Conservation (phyloP, 345 rosid species). For the Litchi chinensis region DNA sequence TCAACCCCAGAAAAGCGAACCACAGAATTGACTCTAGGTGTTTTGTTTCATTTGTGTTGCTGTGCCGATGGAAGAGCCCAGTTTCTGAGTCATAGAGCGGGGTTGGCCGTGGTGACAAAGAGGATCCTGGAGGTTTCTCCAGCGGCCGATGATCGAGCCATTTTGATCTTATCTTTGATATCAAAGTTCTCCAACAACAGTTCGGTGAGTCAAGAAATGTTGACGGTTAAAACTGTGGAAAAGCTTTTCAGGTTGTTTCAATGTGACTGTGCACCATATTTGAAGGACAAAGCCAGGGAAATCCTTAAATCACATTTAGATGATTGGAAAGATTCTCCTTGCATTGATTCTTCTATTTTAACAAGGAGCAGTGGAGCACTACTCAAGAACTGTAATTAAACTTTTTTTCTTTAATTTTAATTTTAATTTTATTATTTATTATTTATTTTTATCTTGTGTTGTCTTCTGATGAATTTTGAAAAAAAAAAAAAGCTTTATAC, state of each 20-base stretch:
- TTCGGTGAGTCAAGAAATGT: constrained; percentile 61
- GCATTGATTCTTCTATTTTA: constrained; percentile 37
- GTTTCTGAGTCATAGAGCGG: constrained; percentile 54
- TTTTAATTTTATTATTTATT: too few species aligned
- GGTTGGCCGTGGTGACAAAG: constrained; percentile 59
- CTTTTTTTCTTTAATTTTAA: neutral
- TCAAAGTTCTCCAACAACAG: constrained; percentile 47
- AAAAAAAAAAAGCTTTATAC: neutral
- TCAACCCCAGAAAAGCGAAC: constrained; percentile 38
- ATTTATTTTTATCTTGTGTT: neutral
- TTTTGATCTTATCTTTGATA: constrained; percentile 50
- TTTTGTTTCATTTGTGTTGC: constrained; percentile 61
- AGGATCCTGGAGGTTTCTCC: constrained; percentile 57
- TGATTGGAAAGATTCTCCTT: constrained; percentile 66
- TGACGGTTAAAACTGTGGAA: constrained; percentile 50
- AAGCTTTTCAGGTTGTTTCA: constrained; percentile 62
- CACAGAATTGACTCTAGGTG: constrained; percentile 58
- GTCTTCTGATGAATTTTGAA: neutral
- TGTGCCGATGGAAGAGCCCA: constrained; percentile 70
- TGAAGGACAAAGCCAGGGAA: constrained; percentile 55
- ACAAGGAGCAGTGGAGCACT: constrained; percentile 9
- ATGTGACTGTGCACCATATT: constrained; percentile 36
- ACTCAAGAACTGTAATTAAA: neutral
- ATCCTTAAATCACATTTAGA: constrained; percentile 55
- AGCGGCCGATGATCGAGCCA: constrained; percentile 53